phyloP scores from a whole-genome alignment of 148 eudicot genomes.

The Vaccinium darrowii region DNA sequence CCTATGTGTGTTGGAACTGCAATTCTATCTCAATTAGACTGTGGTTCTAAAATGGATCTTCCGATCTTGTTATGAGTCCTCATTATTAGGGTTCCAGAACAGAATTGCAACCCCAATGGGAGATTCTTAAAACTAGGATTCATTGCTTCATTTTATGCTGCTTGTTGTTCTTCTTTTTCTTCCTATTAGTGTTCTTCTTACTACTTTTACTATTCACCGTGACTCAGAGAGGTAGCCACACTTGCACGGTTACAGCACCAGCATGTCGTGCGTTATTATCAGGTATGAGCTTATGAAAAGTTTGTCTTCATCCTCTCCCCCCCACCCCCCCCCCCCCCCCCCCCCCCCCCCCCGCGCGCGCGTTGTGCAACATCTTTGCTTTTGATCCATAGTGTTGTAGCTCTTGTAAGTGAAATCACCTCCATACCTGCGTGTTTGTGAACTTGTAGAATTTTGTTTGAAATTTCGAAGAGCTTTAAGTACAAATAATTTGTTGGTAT shows the following conservation, averaged over 20 bases:
- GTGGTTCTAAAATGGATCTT: not conserved
- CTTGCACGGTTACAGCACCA: constrained; percentile 98
- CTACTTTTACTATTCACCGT: not conserved
- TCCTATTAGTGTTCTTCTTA: not conserved
- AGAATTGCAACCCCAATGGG: not conserved
- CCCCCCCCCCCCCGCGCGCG: too few relatives aligned
- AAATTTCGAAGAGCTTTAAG: not conserved
- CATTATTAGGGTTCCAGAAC: not conserved
- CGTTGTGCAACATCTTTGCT: not conserved
- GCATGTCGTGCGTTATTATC: constrained; percentile 96
- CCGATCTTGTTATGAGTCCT: not conserved
- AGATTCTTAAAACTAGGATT: not conserved
- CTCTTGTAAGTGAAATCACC: not conserved
- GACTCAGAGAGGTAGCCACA: constrained; percentile 86
- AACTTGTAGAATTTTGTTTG: not conserved
- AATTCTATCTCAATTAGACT: not conserved
- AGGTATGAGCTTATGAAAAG: constrained; percentile 43
- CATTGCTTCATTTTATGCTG: not conserved
- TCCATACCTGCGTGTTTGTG: not conserved
- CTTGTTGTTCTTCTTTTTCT: not conserved
- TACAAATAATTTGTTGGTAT: not conserved
- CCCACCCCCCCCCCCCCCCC: too few relatives aligned
- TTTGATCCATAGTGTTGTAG: not conserved
- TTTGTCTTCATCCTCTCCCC: not conserved
- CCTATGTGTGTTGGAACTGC: not conserved